Base-by-base conservation (phyloP, 192 early-diverging fungal genomes). In the Diversispora eburnea region DNA sequence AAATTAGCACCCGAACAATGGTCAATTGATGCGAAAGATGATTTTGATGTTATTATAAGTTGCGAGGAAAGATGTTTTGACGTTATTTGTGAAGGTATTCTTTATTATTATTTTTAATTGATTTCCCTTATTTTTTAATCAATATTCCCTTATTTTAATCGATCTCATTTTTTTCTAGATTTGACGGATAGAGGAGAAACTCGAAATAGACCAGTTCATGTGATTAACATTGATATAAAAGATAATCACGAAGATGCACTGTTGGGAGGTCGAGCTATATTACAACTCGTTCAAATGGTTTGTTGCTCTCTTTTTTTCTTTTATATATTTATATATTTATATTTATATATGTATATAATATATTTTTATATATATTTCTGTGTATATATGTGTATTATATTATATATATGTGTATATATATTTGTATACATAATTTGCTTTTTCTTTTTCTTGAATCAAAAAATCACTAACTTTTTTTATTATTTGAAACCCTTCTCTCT, bases 11-110 rank as follows among this genome's bases (percentile, higher is more conserved):
- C 97, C 3, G 92, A 98, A 80, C 80, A 87, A 55, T 99, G 91
- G 77, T 94, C 97, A 60, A 20, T 43, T 20, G 89, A 93, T 60
- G 87, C 84, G 39, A 56, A 76, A 10, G 82, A 88, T 49, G 78
- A 84, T 10, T 98, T 90, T 82, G 96, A 98, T 81, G 87, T 99
- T 0, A 92, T 99, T 45, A 91, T 99, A 56, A 97, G 95, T 10
- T 99, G 97, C 70, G 97, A 99, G 80, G 97, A 98, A 76, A 80
- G 94, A 15, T 94, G 93, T 61, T 99, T 92, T 78, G 96, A 98
- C 78, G 87, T 93, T 1, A 95, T 96, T 0, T 90, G 91, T 52
- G 96, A 99, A 83, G 92, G 92, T 94, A 77, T 61, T 63, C n/a
- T n/a, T n/a, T n/a, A n/a, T n/a, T n/a, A n/a, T n/a, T 15, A 25